Evolutionary conservation across 73 alveolate species (phyloP), one percentile per base, ranked within the genome.

Genomic region (Paramecium octaurelia): DNA sequence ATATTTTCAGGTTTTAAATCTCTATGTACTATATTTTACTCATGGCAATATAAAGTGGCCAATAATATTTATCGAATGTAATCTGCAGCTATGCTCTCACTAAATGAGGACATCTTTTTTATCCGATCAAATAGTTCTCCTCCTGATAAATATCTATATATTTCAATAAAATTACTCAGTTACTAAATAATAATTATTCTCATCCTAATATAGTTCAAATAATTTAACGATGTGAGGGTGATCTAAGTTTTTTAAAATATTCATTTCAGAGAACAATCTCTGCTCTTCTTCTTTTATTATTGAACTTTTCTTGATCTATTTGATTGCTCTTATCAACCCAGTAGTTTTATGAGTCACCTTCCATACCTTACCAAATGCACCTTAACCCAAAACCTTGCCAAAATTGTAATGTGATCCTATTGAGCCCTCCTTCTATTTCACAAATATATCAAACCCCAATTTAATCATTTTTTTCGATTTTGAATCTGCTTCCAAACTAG

Each of bases 1-100:
- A 97, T 88, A 92, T 98, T 98, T 70, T 96, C 99, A 18, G 99
- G 99, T 71, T 98, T 98, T 23, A 98, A 69, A 89, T 98, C 99
- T 92, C 99, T 88, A 86, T 97, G 99, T 8, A 97, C 97, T 12
- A 97, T 96, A 58, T 94, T 94, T 92, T 93, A 92, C 35, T 88
- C 92, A 88, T 97, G 99, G 59, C 98, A 96, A 88, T 97, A 95
- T 86, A 92, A 75, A 29, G 96, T 92, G 3, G 98, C 99, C 18
- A 93, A 46, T 21, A 96, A 93, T 1, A 97, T 93, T 90, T 96
- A 94, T 44, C 87, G 93, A 94, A 96, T 97, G 42, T 97, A 93
- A 70, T 93, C 94, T 43, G 98, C 97, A 8, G 98, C 98, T 38
- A 92, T 92, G 58, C 92, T 75, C 85, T 97, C 99, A 24, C 97